A percentile compares a stretch with the other conserved stretches of the same genome.
Evolutionary conservation across 2,329 filamentous ascomycete species (phyloP).

Genomic region (Fusarium sp.): DNA sequence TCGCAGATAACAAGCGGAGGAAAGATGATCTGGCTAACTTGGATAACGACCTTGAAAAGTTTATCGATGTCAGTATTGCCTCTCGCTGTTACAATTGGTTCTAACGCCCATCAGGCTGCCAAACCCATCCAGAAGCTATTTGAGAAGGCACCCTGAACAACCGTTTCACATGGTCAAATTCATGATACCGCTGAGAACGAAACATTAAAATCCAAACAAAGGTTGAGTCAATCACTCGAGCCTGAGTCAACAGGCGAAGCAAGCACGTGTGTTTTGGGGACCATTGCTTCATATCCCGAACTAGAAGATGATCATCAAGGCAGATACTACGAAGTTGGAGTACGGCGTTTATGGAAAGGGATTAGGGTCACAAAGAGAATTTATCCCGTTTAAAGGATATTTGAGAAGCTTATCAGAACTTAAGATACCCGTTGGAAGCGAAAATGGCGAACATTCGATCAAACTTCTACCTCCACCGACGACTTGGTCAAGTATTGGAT

Average conservation of each 20-base stretch:
- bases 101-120: conserved; percentile 69
- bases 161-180: neutral
- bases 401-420: neutral
- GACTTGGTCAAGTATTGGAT: neutral
- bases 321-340: conserved; percentile 8
- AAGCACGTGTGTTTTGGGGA: neutral
- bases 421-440: conserved; percentile 6
- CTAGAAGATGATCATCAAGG: neutral
- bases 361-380: neutral
- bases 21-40: conserved; percentile 93
- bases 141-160: conserved; percentile 71
- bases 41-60: conserved; percentile 92
- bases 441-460: neutral
- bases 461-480: neutral
- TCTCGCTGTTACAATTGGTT: neutral
- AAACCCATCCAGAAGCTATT: conserved; percentile 82
- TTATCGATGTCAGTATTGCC: conserved; percentile 77
- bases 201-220: neutral
- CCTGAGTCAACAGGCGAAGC: neutral
- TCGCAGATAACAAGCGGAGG: conserved; percentile 83
- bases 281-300: neutral
- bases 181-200: neutral
- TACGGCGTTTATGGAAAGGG: conserved; percentile 14
- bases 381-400: neutral
- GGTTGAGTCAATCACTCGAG: neutral